Conservation (phyloP, 2,329 filamentous ascomycete species). For the Colletotrichum magnum region DNA sequence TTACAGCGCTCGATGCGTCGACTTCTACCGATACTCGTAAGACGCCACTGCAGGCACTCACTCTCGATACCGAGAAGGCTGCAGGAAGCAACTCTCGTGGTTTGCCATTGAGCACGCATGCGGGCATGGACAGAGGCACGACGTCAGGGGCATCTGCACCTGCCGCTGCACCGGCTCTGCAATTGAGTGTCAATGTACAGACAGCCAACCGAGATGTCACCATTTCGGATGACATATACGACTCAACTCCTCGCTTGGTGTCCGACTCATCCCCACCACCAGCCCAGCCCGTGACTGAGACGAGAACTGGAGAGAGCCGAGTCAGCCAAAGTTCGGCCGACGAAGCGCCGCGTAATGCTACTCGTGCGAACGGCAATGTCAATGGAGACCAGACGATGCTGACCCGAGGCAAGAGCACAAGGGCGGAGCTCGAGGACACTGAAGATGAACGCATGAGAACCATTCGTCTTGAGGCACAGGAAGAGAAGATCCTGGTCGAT, state of each 20-base stretch:
- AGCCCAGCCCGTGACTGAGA: slow-evolving; percentile 27
- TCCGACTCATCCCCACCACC: slow-evolving; percentile 13
- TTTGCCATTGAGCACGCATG: slow-evolving; percentile 1
- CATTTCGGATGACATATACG: slow-evolving; percentile 48
- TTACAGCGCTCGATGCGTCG: background rate
- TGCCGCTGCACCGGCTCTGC: background rate
- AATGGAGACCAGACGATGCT: slow-evolving; percentile 26
- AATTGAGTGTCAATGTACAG: slow-evolving; percentile 41
- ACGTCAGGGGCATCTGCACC: slow-evolving; percentile 15
- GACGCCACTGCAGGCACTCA: background rate
- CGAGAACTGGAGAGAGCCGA: slow-evolving; percentile 35
- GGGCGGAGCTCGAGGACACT: slow-evolving; percentile 57
- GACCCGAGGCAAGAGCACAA: slow-evolving; percentile 42
- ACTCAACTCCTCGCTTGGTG: slow-evolving; percentile 49
- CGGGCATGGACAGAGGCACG: background rate
- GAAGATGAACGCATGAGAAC: slow-evolving; percentile 62
- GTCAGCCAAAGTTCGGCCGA: slow-evolving; percentile 39
- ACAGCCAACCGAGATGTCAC: slow-evolving; percentile 43
- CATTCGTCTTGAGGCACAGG: slow-evolving; percentile 59
- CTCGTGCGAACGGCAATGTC: slow-evolving; percentile 39
- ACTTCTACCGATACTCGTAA: background rate
- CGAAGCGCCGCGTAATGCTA: slow-evolving; percentile 35
- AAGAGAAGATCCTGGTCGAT: slow-evolving; percentile 67
- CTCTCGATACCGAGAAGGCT: slow-evolving; percentile 1
- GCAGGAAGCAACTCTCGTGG: background rate